Base-by-base conservation (phyloP, 805 yeast species). In the Wickerhamomyces hampshirensis region DNA sequence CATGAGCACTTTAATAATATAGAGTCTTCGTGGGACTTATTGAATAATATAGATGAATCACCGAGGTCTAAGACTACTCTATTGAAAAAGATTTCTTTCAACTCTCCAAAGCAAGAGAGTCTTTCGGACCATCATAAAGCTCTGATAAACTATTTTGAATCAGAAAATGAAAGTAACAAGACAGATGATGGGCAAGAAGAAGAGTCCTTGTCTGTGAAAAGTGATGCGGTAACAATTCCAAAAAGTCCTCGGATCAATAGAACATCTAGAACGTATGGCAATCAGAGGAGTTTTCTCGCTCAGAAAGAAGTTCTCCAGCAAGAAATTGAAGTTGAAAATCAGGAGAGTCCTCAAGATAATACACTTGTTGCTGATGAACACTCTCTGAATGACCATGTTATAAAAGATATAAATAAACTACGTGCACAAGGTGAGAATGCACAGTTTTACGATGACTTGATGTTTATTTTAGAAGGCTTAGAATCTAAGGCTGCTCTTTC, bases 361-460 rank as follows among this genome's bases (percentile, higher is more conserved):
- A n/a, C n/a, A n/a, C n/a, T n/a, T n/a, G n/a, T n/a, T n/a, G n/a
- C n/a, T n/a, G n/a, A n/a, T n/a, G n/a, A 37, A 6, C 39, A 45
- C 4, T 6, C 23, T 9, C 9, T 6, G 4, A 26, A 27, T 15
- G 24, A 33, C 19, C 16, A 29, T 9, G 34, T 16, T 18, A 2
- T 57, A 12, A 54, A 52, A 30, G 53, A 53, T 8, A 40, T 55
- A n/a, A 24, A 52, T 5, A 56, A 56, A 26, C 48, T 64, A 15
- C 50, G 58, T 28, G 54, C 56, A 2, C 53, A 58, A 37, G 74
- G 74, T 3, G 53, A 54, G 17, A 50, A 51, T 12, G 40, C 60
- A 2, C 58, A 60, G 35, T 57, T 46, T 31, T 48, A 48, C 29
- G 66, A 65, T 34, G 68, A 66, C 23, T 39, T 59, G 23, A 62